phyloP scores from a whole-genome alignment of 345 rosid genomes.

The Lepidium africanum region DNA sequence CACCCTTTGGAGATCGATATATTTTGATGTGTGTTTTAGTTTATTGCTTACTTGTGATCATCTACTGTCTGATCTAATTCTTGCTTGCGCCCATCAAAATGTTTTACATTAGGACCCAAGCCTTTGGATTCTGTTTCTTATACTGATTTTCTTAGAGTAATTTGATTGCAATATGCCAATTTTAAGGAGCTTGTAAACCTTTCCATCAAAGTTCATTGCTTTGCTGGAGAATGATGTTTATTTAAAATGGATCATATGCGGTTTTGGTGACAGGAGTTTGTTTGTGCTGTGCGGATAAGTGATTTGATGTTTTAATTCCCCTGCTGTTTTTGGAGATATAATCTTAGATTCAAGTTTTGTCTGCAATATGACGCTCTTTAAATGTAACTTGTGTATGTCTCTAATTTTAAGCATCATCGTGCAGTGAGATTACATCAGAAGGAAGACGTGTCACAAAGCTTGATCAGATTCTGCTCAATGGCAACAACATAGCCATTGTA shows the following conservation, averaged over 20 bases:
- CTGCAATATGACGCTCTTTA: not conserved
- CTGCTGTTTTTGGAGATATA: not conserved
- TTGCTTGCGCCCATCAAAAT: no score
- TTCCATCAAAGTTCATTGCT: not conserved
- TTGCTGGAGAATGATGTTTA: not conserved
- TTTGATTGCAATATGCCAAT: not conserved
- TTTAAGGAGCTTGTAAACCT: not conserved
- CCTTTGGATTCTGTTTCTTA: not conserved
- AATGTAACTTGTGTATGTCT: not conserved
- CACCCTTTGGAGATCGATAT: no score
- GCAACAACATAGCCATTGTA: slow-evolving; percentile 94
- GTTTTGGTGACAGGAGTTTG: not conserved
- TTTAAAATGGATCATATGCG: not conserved
- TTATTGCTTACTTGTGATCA: not conserved
- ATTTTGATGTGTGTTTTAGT: not conserved
- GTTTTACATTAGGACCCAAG: not conserved
- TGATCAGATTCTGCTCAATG: slow-evolving; percentile 88
- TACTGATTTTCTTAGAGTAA: not conserved
- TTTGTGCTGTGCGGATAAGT: not conserved
- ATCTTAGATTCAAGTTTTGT: not conserved
- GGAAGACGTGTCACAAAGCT: slow-evolving; percentile 90
- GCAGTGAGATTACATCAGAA: slow-evolving; percentile 88
- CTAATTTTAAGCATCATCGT: not conserved
- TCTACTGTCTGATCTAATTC: not conserved
- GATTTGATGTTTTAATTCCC: not conserved